Conservation (phyloP, 345 rosid genomes). For the Gossypium rotundifolium region DNA sequence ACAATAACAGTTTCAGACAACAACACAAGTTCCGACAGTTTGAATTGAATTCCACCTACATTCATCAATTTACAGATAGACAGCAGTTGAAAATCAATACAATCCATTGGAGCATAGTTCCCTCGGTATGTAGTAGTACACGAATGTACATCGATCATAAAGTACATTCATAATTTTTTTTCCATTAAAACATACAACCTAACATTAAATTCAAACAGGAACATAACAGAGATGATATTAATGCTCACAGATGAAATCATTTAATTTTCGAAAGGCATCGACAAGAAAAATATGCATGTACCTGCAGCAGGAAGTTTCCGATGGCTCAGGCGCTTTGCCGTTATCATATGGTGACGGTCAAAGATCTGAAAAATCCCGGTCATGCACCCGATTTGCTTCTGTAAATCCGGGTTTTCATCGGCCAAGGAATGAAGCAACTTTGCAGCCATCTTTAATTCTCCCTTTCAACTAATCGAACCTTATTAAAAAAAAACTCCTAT, state of each 20-base stretch:
- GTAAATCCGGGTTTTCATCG: conserved; percentile 87
- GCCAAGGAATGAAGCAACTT: conserved; percentile 88
- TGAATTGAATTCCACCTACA: conserved; percentile 5
- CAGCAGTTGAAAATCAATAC: conserved; percentile 6
- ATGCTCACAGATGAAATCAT: too few species aligned
- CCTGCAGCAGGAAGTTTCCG: conserved; percentile 71
- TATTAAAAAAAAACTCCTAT: not conserved
- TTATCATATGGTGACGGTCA: conserved; percentile 50
- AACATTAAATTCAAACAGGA: not conserved
- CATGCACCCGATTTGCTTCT: conserved; percentile 97
- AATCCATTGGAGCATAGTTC: not conserved
- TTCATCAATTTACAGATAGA: conserved; percentile 1
- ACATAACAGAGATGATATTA: not conserved
- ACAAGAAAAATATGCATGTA: conserved; percentile 2
- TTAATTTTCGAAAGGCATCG: not conserved
- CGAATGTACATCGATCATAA: not conserved
- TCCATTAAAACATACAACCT: not conserved
- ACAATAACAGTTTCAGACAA: not conserved
- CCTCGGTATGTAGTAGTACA: not conserved
- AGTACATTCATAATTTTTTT: not conserved
- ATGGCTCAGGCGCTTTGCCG: conserved; percentile 42
- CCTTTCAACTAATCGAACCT: not conserved
- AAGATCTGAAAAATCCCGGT: conserved; percentile 84
- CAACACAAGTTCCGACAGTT: not conserved
- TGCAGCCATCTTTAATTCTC: conserved; percentile 59